phyloP scores from a whole-genome alignment of 805 yeast species.

The fission yeast (Schizosaccharomyces pombe) region ASM294v3 CU329670.1:4860501-4861000 shows the following conservation, averaged over 20 bases:
- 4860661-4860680: conserved; percentile 22
- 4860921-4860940: conserved; percentile 72
- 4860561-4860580: too few species aligned
- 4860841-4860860: conserved; percentile 88
- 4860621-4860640: conserved; percentile 51
- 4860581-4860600: not conserved
- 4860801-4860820: conserved; percentile 86
- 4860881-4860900: conserved; percentile 95
- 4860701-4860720: conserved; percentile 65
- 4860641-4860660: conserved; percentile 53
- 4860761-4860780: conserved; percentile 85
- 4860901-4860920: conserved; percentile 76
- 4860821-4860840: conserved; percentile 76
- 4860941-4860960: conserved; percentile 72
- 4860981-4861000: conserved; percentile 36
- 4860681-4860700: conserved; percentile 27
- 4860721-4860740: conserved; percentile 65
- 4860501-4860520: too few species aligned
- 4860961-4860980: conserved; percentile 58
- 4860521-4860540: too few species aligned
- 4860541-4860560: too few species aligned
- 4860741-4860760: conserved; percentile 89
- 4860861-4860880: conserved; percentile 87
- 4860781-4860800: conserved; percentile 76
- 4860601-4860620: conserved; percentile 9